Base-by-base conservation (phyloP, 768 basidiomycete species). In the Russula earlei region DNA sequence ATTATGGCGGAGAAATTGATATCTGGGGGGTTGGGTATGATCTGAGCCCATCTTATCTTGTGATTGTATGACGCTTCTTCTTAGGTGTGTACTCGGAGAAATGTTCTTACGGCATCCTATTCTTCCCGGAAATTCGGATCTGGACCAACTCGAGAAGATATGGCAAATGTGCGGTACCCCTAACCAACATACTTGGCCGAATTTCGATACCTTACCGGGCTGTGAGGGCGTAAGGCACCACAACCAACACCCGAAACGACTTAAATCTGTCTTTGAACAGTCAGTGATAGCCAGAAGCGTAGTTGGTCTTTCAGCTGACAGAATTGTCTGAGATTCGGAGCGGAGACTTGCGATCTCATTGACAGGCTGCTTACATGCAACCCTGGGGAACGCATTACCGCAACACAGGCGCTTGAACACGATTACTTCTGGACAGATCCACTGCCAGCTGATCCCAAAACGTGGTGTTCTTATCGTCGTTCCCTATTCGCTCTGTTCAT, bases 21-120 rank as follows among this genome's bases (percentile, higher is more conserved):
- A 85, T 99, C 64, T 99, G 96, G 96, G 92, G 95, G 7, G 84
- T 98, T 51, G 96, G 95, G 83, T 94, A 67, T 63, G 83, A 74
- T 36, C 14, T n/a, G 17, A 14, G 22, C 10, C 8, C 3, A 15
- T 17, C 37, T 17, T 12, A 20, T 41, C 40, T 36, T 17, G 25
- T 1, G 27, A 27, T 46, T n/a, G 20, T 20, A 37, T 46, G 6
- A 27, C 45, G 14, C 22, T 17, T 25, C 4, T 22, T 37, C n/a
- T 49, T 57, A 94, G 91, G 7, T 96, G 95, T 69, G 90, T 97
- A 27, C 74, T 98, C n/a, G 95, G 87, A 29, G 96, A 99, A 70
- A 98, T 98, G 91, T 95, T 91, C 68, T 77, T 79, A 54, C 81
- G 86, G 42, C 76, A 80, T 52, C 94, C 95, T 0, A 92, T 99